These are phyloP conservation scores for Fusarium xyrophilum DNA, from an alignment of 2,329 filamentous ascomycete genomes.

Conservation along the genomic window DNA sequence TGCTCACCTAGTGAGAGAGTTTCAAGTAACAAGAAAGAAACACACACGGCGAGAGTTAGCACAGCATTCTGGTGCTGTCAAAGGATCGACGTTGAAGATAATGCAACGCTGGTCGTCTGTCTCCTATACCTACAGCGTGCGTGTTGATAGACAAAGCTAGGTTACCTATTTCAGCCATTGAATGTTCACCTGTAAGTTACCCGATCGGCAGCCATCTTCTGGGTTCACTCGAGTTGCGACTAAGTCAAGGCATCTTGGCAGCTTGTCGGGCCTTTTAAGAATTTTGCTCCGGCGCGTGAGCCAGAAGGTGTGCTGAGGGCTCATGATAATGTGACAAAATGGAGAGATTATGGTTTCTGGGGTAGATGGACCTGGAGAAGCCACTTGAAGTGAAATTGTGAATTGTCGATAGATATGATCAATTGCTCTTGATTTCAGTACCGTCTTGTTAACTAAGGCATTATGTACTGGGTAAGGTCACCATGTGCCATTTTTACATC, in stretches of 20 bases:
- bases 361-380: neutral
- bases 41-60: neutral
- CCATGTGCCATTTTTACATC: slow-evolving; percentile 31
- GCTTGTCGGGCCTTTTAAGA: slow-evolving; percentile 30
- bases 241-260: slow-evolving; percentile 28
- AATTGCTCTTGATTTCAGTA: slow-evolving; percentile 2
- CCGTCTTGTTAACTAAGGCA: neutral
- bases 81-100: slow-evolving; percentile 6
- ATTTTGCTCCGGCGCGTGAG: slow-evolving; percentile 24
- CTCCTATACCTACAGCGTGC: slow-evolving; percentile 11
- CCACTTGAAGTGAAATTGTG: neutral
- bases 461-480: slow-evolving; percentile 6
- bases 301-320: slow-evolving; percentile 11
- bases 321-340: neutral
- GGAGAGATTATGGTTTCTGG: neutral
- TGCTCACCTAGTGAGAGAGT: neutral
- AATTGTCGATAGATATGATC: neutral
- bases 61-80: neutral
- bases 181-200: slow-evolving; percentile 34
- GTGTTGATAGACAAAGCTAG: slow-evolving; percentile 14
- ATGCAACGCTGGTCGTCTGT: slow-evolving; percentile 6
- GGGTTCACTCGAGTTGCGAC: slow-evolving; percentile 9
- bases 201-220: slow-evolving; percentile 36
- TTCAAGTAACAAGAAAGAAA: slow-evolving; percentile 8
- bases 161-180: slow-evolving; percentile 27